These are phyloP conservation scores for Babesia bigemina DNA, from an alignment of 169 alveolate genomes.

Conservation along the genomic window DNA sequence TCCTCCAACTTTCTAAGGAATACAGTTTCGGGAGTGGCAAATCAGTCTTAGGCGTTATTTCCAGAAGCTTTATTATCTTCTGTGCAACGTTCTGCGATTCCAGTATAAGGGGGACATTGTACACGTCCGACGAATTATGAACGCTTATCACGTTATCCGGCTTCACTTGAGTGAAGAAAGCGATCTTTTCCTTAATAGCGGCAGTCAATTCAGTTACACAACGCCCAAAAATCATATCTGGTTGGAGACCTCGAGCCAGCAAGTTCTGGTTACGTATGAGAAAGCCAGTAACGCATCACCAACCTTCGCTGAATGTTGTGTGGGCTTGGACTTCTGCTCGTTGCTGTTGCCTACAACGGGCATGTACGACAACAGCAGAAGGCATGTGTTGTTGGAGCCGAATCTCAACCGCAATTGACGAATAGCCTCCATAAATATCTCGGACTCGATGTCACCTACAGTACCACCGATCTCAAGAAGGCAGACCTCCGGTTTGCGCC, in stretches of 20 bases:
- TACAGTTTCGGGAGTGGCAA: constrained; percentile 52
- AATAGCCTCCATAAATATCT: constrained; percentile 90
- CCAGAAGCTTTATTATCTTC: constrained; percentile 53
- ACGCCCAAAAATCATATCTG: constrained; percentile 87
- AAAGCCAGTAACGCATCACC: background rate
- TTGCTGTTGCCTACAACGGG: constrained; percentile 83
- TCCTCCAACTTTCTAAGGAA: constrained; percentile 71
- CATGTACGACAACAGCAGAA: constrained; percentile 85
- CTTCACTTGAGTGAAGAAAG: constrained; percentile 82
- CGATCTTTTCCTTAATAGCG: constrained; percentile 79
- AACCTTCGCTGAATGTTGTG: constrained; percentile 92
- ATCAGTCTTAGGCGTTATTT: constrained; percentile 25
- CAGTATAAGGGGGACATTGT: constrained; percentile 80
- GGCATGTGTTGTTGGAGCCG: constrained; percentile 86
- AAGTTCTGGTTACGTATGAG: constrained; percentile 47
- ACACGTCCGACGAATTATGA: constrained; percentile 61
- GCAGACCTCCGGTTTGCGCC: constrained; percentile 87
- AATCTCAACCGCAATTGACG: constrained; percentile 84
- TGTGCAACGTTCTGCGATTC: constrained; percentile 80
- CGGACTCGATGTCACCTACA: constrained; percentile 95
- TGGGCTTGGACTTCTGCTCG: constrained; percentile 93
- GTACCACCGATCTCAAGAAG: constrained; percentile 97
- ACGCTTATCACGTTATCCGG: constrained; percentile 80
- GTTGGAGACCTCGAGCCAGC: constrained; percentile 80
- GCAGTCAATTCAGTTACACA: constrained; percentile 77